Conservation (phyloP, 73 alveolate species). For the Paramecium sexaurelia region DNA sequence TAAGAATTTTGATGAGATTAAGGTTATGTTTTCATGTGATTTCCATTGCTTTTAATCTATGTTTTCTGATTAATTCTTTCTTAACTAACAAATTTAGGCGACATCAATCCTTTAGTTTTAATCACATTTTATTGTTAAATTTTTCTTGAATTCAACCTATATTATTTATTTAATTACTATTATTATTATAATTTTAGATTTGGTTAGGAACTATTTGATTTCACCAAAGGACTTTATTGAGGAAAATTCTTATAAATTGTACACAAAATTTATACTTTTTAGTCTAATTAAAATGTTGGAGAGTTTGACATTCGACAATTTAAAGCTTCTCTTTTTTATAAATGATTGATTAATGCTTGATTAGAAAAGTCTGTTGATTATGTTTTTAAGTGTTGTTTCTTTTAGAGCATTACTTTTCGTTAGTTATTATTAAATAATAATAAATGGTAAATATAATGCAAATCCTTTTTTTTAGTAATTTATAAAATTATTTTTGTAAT, state of each 20-base stretch:
- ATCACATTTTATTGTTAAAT: background rate
- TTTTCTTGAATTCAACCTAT: background rate
- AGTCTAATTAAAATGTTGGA: background rate
- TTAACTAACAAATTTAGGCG: background rate
- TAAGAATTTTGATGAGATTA: slow-evolving; percentile 1
- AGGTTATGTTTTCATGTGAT: slow-evolving; percentile 42
- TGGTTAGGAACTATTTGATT: background rate
- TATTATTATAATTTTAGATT: background rate
- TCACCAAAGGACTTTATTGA: background rate
- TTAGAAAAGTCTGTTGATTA: background rate
- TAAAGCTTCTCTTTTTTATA: slow-evolving; percentile 3
- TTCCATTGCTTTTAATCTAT: background rate
- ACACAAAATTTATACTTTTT: background rate
- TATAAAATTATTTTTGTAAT: too few relatives aligned
- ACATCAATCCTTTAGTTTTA: slow-evolving; percentile 9
- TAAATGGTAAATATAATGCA: background rate
- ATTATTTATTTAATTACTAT: background rate
- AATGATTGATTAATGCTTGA: slow-evolving; percentile 43
- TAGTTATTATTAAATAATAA: background rate
- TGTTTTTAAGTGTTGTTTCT: slow-evolving; percentile 20
- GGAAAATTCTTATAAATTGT: background rate
- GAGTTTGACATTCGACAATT: background rate
- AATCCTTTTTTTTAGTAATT: background rate
- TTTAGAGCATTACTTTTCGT: background rate
- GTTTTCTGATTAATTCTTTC: background rate